Percentiles rank a stretch among this genome's conserved stretches.
Conservation (phyloP, 306 rosid genomes). For the Cicer chorassanicum region DNA sequence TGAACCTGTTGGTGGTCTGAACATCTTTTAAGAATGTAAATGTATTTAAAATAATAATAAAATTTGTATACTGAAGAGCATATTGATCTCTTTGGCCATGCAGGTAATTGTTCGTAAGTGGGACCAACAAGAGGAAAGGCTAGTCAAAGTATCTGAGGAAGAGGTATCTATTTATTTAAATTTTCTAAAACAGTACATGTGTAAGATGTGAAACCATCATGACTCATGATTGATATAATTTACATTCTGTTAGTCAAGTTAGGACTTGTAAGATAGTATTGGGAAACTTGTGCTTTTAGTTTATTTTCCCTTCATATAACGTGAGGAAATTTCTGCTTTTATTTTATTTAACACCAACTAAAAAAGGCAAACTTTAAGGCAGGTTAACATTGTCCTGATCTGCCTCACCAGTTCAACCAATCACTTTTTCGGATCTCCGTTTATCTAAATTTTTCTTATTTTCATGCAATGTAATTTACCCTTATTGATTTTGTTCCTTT, state of each 20-base stretch:
- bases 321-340: slow-evolving; percentile 3
- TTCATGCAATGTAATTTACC: background rate
- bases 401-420: background rate
- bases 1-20: slow-evolving; percentile 28
- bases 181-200: slow-evolving; percentile 3
- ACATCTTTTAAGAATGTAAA: slow-evolving; percentile 14
- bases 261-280: slow-evolving; percentile 25
- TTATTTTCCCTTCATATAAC: slow-evolving; percentile 6
- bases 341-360: slow-evolving; percentile 14
- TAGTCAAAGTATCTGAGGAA: slow-evolving; percentile 69
- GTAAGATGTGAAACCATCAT: slow-evolving; percentile 9
- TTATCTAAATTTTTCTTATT: slow-evolving; percentile 17
- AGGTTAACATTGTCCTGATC: slow-evolving; percentile 25
- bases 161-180: slow-evolving; percentile 61
- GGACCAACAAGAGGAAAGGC: slow-evolving; percentile 72
- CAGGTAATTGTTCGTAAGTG: slow-evolving; percentile 84
- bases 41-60: background rate
- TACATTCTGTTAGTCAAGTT: slow-evolving; percentile 18
- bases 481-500: slow-evolving; percentile 23
- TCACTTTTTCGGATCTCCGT: background rate
- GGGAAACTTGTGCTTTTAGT: slow-evolving; percentile 17
- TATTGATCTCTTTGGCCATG: slow-evolving; percentile 38
- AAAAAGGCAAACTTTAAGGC: slow-evolving; percentile 12
- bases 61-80: slow-evolving; percentile 12
- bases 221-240: slow-evolving; percentile 11